Base-by-base conservation (phyloP, 164 flowering plant genomes). In the Echeveria elegans region DNA sequence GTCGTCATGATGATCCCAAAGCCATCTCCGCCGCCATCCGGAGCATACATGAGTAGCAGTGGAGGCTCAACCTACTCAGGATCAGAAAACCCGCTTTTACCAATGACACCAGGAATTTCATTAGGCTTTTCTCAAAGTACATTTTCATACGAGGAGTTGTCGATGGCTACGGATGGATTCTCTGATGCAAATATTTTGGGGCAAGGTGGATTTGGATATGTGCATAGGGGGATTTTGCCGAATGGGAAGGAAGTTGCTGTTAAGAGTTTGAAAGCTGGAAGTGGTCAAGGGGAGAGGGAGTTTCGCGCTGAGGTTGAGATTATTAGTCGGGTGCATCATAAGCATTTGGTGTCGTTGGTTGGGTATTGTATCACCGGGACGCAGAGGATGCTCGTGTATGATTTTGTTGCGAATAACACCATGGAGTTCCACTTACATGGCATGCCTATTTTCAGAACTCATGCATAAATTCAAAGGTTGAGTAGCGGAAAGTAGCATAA, bases 271-370 rank as follows among this genome's bases (percentile, higher is more conserved):
- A 93, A 93, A 77, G 80, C 83, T 64, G 98, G 94, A 29, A 90
- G 98, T 74, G 97, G 96, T 23, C 98, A 93, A 65, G 98, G 98
- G 40, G 98, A 93, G 80, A 89, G 97, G n/a, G 98, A 93, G 68
- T 93, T 93, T 72, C 98, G 90, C 69, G 98, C 98, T 1, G 98
- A 93, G 77, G 91, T 93, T 66, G 98, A 93, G 72, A 93, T 88
- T 37, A 93, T 93, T 69, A 90, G 97, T 72, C 81, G 98, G 41
- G 98, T 93, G 4, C 98, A 93, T 77, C 98, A 93, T 74, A 86
- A 82, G 67, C 97, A 93, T 82, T 90, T 93, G 70, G 98, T 93
- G 41, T 83, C 97, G 0, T 73, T 93, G 78, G 98, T 90, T 74
- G 98, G 98, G 28, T 93, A 93, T 59, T 93, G 96, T 78, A 89